Evolutionary conservation across 2,329 filamentous ascomycete species (phyloP).

Genomic region (Trichophaea hybrida): DNA sequence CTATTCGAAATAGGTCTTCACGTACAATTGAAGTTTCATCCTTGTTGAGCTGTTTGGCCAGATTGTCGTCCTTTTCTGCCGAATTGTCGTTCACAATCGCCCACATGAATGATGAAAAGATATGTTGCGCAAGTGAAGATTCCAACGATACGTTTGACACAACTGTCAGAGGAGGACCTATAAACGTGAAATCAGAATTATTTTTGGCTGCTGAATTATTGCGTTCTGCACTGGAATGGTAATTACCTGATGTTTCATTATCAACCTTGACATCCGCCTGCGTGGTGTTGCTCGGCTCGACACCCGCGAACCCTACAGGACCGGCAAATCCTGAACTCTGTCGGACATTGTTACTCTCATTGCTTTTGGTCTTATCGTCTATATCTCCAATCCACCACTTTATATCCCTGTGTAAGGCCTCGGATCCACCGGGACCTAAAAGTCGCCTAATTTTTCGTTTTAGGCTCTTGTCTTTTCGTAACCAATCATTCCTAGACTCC

Average conservation of each 20-base stretch:
- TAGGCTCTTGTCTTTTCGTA: background rate
- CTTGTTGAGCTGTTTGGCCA: background rate
- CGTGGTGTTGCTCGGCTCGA: background rate
- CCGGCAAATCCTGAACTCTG: background rate
- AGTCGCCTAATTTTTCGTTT: background rate
- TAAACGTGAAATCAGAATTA: no score
- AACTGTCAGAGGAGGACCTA: background rate
- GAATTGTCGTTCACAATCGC: constrained; percentile 2
- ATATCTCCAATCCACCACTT: background rate
- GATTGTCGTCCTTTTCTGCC: background rate
- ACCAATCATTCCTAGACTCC: constrained; percentile 1
- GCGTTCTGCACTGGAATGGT: background rate
- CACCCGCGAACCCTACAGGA: background rate
- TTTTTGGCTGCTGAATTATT: no score
- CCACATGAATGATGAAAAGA: constrained; percentile 29
- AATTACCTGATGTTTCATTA: background rate
- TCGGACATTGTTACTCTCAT: background rate
- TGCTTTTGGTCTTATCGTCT: no score
- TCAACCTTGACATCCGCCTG: background rate
- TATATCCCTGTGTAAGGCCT: background rate
- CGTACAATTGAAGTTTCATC: background rate
- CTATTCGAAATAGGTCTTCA: background rate
- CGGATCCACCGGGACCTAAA: background rate
- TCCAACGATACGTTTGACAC: constrained; percentile 15
- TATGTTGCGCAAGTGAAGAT: constrained; percentile 24